Conservation (phyloP, 305 asterid genomes). For the Solanum chacoense region DNA sequence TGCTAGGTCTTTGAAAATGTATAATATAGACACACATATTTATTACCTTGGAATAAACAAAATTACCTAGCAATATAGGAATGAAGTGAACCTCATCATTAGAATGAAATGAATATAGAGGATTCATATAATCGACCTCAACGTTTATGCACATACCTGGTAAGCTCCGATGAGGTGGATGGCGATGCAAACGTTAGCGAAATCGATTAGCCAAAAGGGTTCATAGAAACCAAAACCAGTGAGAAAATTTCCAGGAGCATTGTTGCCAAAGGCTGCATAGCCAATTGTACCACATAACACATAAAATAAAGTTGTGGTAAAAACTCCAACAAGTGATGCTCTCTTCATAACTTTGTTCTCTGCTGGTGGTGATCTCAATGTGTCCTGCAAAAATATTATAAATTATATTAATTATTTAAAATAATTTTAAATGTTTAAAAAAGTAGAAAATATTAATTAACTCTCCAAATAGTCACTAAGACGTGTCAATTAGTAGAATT, state of each 20-base stretch:
- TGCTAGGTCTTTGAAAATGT: background rate
- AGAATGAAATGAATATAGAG: background rate
- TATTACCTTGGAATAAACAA: background rate
- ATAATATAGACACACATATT: background rate
- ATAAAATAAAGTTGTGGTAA: constrained; percentile 10
- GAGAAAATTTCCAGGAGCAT: constrained; percentile 16
- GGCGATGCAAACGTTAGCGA: constrained; percentile 14
- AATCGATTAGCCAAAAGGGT: constrained; percentile 16
- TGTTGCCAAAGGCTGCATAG: constrained; percentile 18
- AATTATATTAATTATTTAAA: no score
- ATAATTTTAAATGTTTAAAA: no score
- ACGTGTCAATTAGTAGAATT: background rate
- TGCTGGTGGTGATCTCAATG: constrained; percentile 7
- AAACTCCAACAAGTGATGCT: constrained; percentile 11
- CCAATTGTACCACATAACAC: constrained; percentile 13
- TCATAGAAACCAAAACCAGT: constrained; percentile 22
- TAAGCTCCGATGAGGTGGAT: constrained; percentile 16
- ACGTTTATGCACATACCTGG: background rate
- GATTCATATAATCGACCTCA: background rate
- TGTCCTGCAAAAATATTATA: background rate
- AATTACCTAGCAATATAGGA: background rate
- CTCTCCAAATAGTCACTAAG: background rate
- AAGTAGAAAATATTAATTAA: no score
- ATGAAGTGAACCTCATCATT: background rate
- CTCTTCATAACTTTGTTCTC: constrained; percentile 14